Evolutionary conservation across 1,284 basidiomycete genomes (phyloP).

Genomic region (Apiotrichum sp.): DNA sequence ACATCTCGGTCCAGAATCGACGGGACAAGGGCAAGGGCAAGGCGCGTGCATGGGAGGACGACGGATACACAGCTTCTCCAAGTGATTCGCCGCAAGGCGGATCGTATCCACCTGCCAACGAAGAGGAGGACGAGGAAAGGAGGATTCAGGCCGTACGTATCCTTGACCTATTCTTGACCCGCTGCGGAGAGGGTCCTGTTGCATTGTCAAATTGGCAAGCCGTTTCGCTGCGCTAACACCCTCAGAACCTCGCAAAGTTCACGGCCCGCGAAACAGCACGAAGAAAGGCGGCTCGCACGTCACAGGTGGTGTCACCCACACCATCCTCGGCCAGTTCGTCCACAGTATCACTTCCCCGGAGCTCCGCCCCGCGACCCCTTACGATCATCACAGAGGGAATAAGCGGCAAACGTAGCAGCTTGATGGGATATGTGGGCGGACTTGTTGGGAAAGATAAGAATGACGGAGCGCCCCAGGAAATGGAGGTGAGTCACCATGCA

Average conservation of each 20-base stretch:
- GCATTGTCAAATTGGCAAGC: too few species aligned
- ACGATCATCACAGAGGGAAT: conserved; percentile 10
- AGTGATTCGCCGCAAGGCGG: conserved; percentile 17
- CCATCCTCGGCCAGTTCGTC: conserved; percentile 18
- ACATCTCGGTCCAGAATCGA: neutral
- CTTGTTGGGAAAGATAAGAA: conserved; percentile 19
- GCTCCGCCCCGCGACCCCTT: neutral
- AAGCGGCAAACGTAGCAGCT: conserved; percentile 22
- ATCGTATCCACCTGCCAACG: conserved; percentile 39
- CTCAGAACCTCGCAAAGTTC: conserved; percentile 42
- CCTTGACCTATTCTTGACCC: too few species aligned
- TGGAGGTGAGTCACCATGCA: conserved; percentile 19
- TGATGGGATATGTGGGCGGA: conserved; percentile 24
- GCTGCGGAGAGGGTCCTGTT: too few species aligned
- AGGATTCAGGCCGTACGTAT: conserved; percentile 43
- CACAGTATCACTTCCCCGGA: conserved; percentile 11
- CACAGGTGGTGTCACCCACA: conserved; percentile 22
- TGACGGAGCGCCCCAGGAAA: conserved; percentile 9
- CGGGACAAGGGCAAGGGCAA: conserved; percentile 16
- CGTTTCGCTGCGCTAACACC: conserved; percentile 1
- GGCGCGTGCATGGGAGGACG: conserved; percentile 26
- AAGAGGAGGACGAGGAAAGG: conserved; percentile 39
- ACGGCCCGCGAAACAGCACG: conserved; percentile 41
- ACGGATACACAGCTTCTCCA: neutral
- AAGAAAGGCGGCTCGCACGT: conserved; percentile 35